Percentiles rank a stretch among this genome's conserved stretches.
Evolutionary conservation across 192 early-diverging fungal genomes (phyloP).

Genomic region (Pilobolus umbonatus): DNA sequence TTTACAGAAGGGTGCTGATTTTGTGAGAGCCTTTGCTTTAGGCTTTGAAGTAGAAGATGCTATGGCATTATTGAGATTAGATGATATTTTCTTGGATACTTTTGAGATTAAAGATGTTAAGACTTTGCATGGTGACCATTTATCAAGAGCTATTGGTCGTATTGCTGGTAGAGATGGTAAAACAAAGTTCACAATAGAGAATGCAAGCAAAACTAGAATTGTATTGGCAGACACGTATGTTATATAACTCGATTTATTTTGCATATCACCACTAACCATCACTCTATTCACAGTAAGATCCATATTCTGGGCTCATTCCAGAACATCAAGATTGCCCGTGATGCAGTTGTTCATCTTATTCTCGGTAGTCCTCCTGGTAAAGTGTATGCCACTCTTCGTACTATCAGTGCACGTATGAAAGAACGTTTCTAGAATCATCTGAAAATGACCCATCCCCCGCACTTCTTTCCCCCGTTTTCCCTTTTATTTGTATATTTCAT

Average conservation of each 20-base stretch:
- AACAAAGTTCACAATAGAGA: conserved; percentile 97
- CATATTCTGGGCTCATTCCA: conserved; percentile 94
- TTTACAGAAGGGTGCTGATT: conserved; percentile 95
- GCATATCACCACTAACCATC: not conserved
- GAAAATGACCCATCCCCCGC: not conserved
- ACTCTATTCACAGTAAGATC: conserved; percentile 60
- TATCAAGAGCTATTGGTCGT: conserved; percentile 95
- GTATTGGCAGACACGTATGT: conserved; percentile 90
- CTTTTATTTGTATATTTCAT: conserved; percentile 9
- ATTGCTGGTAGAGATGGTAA: conserved; percentile 98
- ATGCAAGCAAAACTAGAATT: conserved; percentile 92
- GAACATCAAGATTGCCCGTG: conserved; percentile 94
- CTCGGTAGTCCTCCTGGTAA: conserved; percentile 95
- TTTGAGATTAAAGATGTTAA: conserved; percentile 99
- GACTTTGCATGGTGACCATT: conserved; percentile 90
- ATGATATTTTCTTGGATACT: conserved; percentile 93
- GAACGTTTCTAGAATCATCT: conserved; percentile 72
- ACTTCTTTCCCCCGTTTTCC: not conserved
- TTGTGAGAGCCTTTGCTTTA: conserved; percentile 87
- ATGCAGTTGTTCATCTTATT: conserved; percentile 88
- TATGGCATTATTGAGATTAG: conserved; percentile 88
- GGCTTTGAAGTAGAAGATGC: conserved; percentile 96
- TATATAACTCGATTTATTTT: not conserved
- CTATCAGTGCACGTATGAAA: conserved; percentile 86
- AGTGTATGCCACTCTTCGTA: conserved; percentile 87